These are phyloP conservation scores for Beauveria caledonica DNA, from an alignment of 2,329 filamentous ascomycete species.

Conservation along the genomic window DNA sequence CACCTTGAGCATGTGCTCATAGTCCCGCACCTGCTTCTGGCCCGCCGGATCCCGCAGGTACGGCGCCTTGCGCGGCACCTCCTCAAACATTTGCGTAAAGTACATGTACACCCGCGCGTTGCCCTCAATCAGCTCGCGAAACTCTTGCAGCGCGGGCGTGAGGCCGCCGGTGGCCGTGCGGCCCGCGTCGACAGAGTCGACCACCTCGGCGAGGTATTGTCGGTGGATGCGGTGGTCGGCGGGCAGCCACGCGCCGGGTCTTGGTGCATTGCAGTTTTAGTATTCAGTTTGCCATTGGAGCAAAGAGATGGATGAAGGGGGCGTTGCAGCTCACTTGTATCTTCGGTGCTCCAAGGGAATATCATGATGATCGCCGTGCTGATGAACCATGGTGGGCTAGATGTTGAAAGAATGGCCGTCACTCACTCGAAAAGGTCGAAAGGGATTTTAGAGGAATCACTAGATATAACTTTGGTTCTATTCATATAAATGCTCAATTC, in stretches of 20 bases:
- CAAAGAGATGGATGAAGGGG: too few relatives aligned
- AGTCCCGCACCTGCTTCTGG: slow-evolving; percentile 54
- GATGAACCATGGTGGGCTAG: slow-evolving; percentile 36
- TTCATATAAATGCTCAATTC: background rate
- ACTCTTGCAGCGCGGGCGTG: slow-evolving; percentile 54
- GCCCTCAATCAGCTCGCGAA: slow-evolving; percentile 56
- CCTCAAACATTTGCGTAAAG: slow-evolving; percentile 59
- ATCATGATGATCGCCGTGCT: slow-evolving; percentile 41
- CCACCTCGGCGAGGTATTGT: slow-evolving; percentile 51
- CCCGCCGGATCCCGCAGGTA: slow-evolving; percentile 57
- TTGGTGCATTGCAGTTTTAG: background rate
- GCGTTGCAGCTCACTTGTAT: slow-evolving; percentile 28
- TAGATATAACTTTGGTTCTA: background rate
- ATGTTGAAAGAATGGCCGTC: background rate
- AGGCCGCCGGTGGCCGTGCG: slow-evolving; percentile 36
- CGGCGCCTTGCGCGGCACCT: slow-evolving; percentile 52
- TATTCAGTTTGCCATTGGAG: too few relatives aligned
- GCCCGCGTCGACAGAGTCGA: slow-evolving; percentile 38
- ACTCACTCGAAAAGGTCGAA: background rate
- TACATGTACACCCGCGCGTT: slow-evolving; percentile 59
- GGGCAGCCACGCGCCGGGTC: slow-evolving; percentile 54
- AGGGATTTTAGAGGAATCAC: background rate
- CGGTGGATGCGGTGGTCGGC: slow-evolving; percentile 53
- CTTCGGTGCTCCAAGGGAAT: slow-evolving; percentile 41
- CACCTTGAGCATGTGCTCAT: slow-evolving; percentile 56